Conservation (phyloP, 768 basidiomycete species). For the Tephrocybe sp. region DNA sequence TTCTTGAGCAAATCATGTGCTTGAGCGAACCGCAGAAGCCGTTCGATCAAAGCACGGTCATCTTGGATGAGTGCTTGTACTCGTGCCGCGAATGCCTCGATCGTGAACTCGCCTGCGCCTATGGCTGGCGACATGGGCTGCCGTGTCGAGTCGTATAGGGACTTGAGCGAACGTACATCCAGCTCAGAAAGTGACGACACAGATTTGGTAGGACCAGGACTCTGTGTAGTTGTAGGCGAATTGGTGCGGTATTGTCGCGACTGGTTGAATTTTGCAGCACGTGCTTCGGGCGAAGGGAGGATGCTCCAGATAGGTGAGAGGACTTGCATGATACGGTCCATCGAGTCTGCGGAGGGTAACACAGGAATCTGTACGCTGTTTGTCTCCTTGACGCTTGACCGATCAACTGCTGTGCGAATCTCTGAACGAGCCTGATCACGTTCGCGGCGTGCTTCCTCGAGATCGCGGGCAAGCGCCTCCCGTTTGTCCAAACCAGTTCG, state of each 20-base stretch:
- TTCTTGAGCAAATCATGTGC: constrained; percentile 90
- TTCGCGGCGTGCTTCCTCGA: constrained; percentile 54
- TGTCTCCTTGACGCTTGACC: constrained; percentile 2
- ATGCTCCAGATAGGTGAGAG: constrained; percentile 78
- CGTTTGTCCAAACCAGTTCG: constrained; percentile 43
- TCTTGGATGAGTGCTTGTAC: constrained; percentile 83
- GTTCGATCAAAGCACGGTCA: constrained; percentile 81
- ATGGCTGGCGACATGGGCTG: constrained; percentile 24
- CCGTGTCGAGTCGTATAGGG: constrained; percentile 59
- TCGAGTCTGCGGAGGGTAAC: constrained; percentile 34
- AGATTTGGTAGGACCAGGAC: constrained; percentile 15
- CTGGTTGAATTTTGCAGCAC: constrained; percentile 60
- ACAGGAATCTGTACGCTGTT: constrained; percentile 17
- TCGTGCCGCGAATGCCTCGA: constrained; percentile 76
- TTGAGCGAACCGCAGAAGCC: constrained; percentile 81
- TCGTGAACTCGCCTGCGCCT: constrained; percentile 49
- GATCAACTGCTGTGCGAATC: constrained; percentile 22
- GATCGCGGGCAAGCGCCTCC: constrained; percentile 46
- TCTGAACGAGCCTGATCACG: constrained; percentile 49
- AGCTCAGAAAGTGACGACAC: constrained; percentile 72
- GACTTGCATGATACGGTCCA: constrained; percentile 55
- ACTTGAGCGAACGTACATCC: constrained; percentile 84
- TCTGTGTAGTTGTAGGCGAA: constrained; percentile 36
- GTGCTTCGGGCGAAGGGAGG: constrained; percentile 83
- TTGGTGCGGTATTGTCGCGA: constrained; percentile 50